Evolutionary conservation across 768 basidiomycete species (phyloP).

Genomic region (Strobilomyces confusus): DNA sequence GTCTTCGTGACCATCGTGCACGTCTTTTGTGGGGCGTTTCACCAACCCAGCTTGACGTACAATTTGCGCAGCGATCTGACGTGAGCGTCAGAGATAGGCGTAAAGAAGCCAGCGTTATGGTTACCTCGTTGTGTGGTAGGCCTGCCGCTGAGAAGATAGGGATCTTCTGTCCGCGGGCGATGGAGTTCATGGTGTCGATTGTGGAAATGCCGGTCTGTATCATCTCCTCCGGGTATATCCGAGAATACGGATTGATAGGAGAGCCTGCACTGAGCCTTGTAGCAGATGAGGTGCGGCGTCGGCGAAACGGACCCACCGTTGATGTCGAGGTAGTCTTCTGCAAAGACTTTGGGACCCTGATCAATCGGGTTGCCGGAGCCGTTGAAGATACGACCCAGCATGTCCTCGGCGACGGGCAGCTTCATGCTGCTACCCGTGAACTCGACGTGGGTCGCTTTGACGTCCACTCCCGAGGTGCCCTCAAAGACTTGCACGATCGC

Average conservation of each 20-base stretch:
- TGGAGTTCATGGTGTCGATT: conserved; percentile 97
- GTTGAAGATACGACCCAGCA: conserved; percentile 99
- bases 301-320: conserved; percentile 63
- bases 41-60: conserved; percentile 98
- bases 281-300: conserved; percentile 1
- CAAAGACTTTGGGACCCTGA: conserved; percentile 97
- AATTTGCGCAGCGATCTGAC: conserved; percentile 97
- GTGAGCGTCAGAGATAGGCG: conserved; percentile 21
- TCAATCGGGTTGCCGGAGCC: conserved; percentile 98
- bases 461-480: conserved; percentile 95
- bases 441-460: conserved; percentile 95
- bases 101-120: conserved; percentile 20
- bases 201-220: conserved; percentile 99
- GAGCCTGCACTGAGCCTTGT: conserved; percentile 57
- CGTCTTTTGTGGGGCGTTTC: conserved; percentile 93
- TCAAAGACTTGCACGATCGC: conserved; percentile 99
- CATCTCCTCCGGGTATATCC: conserved; percentile 99
- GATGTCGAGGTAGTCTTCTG: conserved; percentile 98
- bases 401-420: conserved; percentile 96
- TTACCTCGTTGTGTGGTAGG: conserved; percentile 95
- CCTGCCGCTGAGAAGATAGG: conserved; percentile 99
- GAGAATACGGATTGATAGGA: conserved; percentile 95
- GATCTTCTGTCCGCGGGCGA: conserved; percentile 99
- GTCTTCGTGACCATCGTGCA: conserved; percentile 98
- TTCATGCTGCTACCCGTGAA: conserved; percentile 99